These are phyloP conservation scores for Boechera retrofracta DNA, from an alignment of 345 rosid genomes.

Conservation along the genomic window DNA sequence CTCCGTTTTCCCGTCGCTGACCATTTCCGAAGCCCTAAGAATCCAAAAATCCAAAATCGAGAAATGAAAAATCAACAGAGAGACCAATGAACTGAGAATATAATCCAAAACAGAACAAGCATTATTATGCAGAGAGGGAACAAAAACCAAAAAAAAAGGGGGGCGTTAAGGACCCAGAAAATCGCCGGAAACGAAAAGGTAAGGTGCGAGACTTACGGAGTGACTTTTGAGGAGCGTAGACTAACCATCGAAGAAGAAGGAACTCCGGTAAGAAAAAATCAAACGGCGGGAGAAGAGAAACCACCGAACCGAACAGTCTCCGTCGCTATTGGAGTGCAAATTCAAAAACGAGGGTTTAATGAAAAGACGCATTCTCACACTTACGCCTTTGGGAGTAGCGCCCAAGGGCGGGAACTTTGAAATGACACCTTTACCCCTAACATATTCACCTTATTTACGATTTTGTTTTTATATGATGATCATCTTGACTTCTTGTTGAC, in stretches of 20 bases:
- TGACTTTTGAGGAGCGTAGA: neutral
- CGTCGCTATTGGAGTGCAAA: conserved; percentile 29
- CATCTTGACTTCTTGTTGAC: no score
- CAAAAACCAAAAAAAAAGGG: neutral
- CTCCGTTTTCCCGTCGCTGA: conserved; percentile 45
- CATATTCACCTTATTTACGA: no score
- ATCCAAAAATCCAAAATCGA: conserved; percentile 3
- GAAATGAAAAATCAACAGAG: neutral
- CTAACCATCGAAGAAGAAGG: conserved; percentile 32
- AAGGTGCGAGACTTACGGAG: conserved; percentile 33
- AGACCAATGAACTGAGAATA: neutral
- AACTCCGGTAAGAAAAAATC: neutral
- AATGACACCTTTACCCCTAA: conserved; percentile 8
- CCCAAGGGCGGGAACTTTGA: conserved; percentile 37
- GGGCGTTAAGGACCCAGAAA: neutral
- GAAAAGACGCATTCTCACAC: conserved; percentile 27
- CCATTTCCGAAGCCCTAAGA: conserved; percentile 51
- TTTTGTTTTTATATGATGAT: no score
- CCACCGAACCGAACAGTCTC: conserved; percentile 12
- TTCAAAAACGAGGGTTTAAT: conserved; percentile 32
- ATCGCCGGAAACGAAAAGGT: conserved; percentile 6
- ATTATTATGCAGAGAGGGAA: neutral
- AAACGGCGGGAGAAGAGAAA: conserved; percentile 32
- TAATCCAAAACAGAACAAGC: neutral
- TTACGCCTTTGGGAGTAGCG: conserved; percentile 33